phyloP scores from a whole-genome alignment of 140 eudicot genomes.

The Erigeron philadelphicus region DNA sequence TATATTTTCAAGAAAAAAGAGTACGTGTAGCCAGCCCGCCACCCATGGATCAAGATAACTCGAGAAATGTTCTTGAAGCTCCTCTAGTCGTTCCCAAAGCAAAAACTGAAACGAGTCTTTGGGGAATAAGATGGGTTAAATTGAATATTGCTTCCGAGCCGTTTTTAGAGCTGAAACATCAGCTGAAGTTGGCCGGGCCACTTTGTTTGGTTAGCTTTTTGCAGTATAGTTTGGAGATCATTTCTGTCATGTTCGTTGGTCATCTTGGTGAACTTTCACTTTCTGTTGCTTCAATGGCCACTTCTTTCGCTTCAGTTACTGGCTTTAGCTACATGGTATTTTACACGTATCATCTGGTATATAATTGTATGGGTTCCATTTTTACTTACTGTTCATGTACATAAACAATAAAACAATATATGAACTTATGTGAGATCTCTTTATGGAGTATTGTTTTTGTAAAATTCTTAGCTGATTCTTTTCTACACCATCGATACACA shows the following conservation, averaged over 20 bases:
- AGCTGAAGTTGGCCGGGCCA: constrained; percentile 38
- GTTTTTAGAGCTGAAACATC: constrained; percentile 31
- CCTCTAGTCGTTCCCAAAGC: constrained; percentile 25
- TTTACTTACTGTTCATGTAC: not conserved
- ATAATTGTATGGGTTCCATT: too few species aligned
- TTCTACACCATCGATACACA: too few species aligned
- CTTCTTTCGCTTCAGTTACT: constrained; percentile 44
- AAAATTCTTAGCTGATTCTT: too few species aligned
- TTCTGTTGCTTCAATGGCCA: constrained; percentile 47
- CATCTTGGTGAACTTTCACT: constrained; percentile 40
- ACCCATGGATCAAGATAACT: constrained; percentile 35
- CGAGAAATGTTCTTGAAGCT: constrained; percentile 17
- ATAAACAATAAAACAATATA: not conserved
- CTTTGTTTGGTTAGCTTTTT: constrained; percentile 36
- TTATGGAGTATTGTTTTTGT: too few species aligned
- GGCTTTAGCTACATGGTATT: constrained; percentile 43
- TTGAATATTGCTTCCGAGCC: too few species aligned
- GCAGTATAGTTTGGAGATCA: constrained; percentile 41
- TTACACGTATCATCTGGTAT: not conserved
- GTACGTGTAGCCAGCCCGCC: not conserved
- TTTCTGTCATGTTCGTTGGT: constrained; percentile 44
- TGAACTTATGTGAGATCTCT: too few species aligned
- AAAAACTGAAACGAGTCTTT: not conserved
- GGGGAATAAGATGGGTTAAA: not conserved
- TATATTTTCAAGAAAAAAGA: too few species aligned